phyloP scores from a whole-genome alignment of 176 grass and related monocot species.

The Sorghum bicolor region Sorghum_bicolor_NCBIv3 NC_012874.2:2552001-2552500 shows the following conservation, averaged over 20 bases:
- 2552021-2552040: background rate
- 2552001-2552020: background rate
- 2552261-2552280: slow-evolving; percentile 40
- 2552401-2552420: slow-evolving; percentile 77
- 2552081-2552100: background rate
- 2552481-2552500: slow-evolving; percentile 80
- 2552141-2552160: background rate
- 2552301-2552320: slow-evolving; percentile 58
- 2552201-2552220: slow-evolving; percentile 81
- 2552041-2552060: background rate
- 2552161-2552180: background rate
- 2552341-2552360: slow-evolving; percentile 78
- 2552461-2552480: slow-evolving; percentile 66
- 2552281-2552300: slow-evolving; percentile 65
- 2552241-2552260: slow-evolving; percentile 53
- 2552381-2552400: slow-evolving; percentile 58
- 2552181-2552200: slow-evolving; percentile 81
- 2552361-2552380: slow-evolving; percentile 78
- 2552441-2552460: slow-evolving; percentile 73
- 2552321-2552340: slow-evolving; percentile 73
- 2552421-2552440: slow-evolving; percentile 75
- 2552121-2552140: background rate
- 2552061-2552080: background rate
- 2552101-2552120: background rate
- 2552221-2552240: slow-evolving; percentile 88